Evolutionary conservation across 192 early-diverging fungal genomes (phyloP).

Genomic region (Jimgerdemannia lactiflua): DNA sequence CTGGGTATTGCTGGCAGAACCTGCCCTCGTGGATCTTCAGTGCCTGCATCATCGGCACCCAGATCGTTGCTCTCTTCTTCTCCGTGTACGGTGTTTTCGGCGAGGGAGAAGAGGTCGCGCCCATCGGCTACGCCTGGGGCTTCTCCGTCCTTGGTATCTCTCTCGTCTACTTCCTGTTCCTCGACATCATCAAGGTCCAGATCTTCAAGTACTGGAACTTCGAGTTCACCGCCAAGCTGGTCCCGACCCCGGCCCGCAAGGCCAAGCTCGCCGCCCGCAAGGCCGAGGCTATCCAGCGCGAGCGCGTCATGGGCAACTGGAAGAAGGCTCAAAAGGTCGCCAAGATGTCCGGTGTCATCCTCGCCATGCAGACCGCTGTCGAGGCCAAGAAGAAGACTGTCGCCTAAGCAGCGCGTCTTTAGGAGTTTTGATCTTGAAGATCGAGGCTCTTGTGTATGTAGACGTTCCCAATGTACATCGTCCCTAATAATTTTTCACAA

Average conservation of each 20-base stretch:
- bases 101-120: conserved; percentile 15
- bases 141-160: conserved; percentile 65
- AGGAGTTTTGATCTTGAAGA: too few relatives aligned
- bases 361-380: conserved; percentile 22
- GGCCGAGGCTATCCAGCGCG: conserved; percentile 41
- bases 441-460: not conserved
- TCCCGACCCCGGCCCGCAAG: conserved; percentile 61
- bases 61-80: conserved; percentile 80
- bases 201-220: conserved; percentile 80
- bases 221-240: conserved; percentile 78
- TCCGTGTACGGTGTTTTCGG: conserved; percentile 61
- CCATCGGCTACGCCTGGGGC: conserved; percentile 61
- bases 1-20: conserved; percentile 79
- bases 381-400: conserved; percentile 9
- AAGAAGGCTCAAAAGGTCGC: conserved; percentile 18
- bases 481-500: not conserved
- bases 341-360: conserved; percentile 26
- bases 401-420: too few relatives aligned
- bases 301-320: conserved; percentile 37
- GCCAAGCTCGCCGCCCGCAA: conserved; percentile 51
- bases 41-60: conserved; percentile 72
- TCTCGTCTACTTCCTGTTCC: conserved; percentile 66
- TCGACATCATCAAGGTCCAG: conserved; percentile 82
- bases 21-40: conserved; percentile 71
- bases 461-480: not conserved